Conservation (phyloP, 441 rosid genomes). For the Pelargonium fulgidum region DNA sequence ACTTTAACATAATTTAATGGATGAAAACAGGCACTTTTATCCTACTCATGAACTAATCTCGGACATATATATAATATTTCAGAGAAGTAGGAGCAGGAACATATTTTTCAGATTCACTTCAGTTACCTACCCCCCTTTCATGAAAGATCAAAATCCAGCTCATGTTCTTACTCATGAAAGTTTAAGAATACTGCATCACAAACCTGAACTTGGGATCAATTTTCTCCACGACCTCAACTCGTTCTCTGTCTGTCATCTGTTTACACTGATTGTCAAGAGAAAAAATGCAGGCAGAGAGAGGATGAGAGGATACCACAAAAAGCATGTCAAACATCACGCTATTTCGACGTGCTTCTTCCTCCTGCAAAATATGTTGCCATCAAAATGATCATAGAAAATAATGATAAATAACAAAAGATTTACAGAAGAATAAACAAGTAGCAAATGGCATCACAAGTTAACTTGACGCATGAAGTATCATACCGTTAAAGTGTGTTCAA, state of each 20-base stretch:
- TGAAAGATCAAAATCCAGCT: background rate
- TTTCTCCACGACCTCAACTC: constrained; percentile 39
- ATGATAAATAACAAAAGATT: constrained; percentile 3
- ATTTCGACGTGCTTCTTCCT: constrained; percentile 79
- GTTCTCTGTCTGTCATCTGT: constrained; percentile 40
- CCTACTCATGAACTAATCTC: too few relatives aligned
- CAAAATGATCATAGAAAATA: background rate
- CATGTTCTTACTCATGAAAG: background rate
- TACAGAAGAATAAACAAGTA: background rate
- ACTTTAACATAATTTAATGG: too few relatives aligned
- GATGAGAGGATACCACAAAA: constrained; percentile 64
- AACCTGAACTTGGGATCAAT: constrained; percentile 72
- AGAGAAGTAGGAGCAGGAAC: too few relatives aligned
- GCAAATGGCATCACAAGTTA: background rate
- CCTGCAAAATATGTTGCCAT: constrained; percentile 32
- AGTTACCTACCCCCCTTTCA: too few relatives aligned
- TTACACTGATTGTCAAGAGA: constrained; percentile 57
- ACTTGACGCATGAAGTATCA: constrained; percentile 18
- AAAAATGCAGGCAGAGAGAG: constrained; percentile 64
- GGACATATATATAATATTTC: too few relatives aligned
- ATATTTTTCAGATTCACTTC: too few relatives aligned
- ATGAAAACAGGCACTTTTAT: too few relatives aligned
- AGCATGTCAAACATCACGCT: constrained; percentile 67
- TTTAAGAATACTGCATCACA: constrained; percentile 25
- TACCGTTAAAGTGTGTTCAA: constrained; percentile 77